Conservation (phyloP, 306 rosid genomes). For the Morella rubra region DNA sequence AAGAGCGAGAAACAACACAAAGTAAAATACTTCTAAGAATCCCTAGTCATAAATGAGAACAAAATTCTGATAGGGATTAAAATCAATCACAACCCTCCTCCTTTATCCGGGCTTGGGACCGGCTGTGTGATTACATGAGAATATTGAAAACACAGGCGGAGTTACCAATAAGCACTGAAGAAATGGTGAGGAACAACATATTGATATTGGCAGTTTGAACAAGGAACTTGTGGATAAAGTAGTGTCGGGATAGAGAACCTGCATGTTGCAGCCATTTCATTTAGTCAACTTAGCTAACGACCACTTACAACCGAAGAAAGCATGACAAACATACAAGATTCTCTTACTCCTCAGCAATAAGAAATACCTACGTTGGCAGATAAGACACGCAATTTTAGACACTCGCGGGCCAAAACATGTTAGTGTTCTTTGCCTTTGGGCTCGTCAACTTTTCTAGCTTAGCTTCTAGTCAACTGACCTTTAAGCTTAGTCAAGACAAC, state of each 20-base stretch:
- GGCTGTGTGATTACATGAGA: conserved; percentile 40
- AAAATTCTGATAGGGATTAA: background rate
- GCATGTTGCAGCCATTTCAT: background rate
- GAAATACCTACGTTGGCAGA: background rate
- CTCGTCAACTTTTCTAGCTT: background rate
- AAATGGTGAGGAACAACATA: background rate
- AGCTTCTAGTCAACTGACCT: background rate
- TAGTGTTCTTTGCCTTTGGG: background rate
- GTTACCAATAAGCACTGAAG: conserved; percentile 26
- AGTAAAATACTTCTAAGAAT: background rate
- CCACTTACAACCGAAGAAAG: background rate
- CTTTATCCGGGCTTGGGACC: conserved; percentile 78
- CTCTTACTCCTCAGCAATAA: too few species aligned
- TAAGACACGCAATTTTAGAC: background rate
- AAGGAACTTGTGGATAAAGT: background rate
- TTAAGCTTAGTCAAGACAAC: background rate
- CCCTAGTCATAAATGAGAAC: background rate
- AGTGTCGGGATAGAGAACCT: background rate
- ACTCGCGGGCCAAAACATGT: background rate
- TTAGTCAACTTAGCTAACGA: background rate
- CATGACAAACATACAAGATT: background rate
- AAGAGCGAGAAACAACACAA: too few species aligned
- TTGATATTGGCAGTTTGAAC: background rate
- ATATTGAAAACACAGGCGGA: conserved; percentile 49
- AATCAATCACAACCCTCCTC: conserved; percentile 47